Conservation (phyloP, 441 rosid species). For the Mallotus japonicus region DNA sequence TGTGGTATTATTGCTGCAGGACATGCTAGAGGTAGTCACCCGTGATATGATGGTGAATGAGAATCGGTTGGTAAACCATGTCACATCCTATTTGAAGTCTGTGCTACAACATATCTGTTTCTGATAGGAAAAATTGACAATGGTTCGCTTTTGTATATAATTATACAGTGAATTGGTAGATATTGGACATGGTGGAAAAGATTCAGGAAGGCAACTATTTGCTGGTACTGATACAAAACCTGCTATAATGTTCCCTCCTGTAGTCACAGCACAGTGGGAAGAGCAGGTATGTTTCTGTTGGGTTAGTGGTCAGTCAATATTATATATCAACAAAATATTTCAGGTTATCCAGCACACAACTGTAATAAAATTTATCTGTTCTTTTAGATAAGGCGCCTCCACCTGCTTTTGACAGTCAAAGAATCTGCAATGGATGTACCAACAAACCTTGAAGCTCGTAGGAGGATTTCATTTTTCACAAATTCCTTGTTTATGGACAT, state of each 20-base stretch:
- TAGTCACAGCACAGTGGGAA: slow-evolving; percentile 81
- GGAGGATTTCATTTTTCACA: slow-evolving; percentile 91
- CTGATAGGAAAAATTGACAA: slow-evolving; percentile 19
- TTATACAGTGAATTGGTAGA: slow-evolving; percentile 75
- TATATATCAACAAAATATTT: neutral
- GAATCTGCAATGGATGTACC: slow-evolving; percentile 94
- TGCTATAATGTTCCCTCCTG: slow-evolving; percentile 86
- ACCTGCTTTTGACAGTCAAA: slow-evolving; percentile 88
- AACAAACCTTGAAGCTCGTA: slow-evolving; percentile 93
- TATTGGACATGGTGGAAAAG: slow-evolving; percentile 85
- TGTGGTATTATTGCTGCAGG: slow-evolving; percentile 84
- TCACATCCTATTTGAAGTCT: slow-evolving; percentile 16
- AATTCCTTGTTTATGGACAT: slow-evolving; percentile 98
- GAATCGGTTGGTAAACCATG: slow-evolving; percentile 67
- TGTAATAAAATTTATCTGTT: slow-evolving; percentile 19
- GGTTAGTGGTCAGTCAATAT: slow-evolving; percentile 21
- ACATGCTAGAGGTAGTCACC: slow-evolving; percentile 94
- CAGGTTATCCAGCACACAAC: neutral
- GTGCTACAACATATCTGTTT: slow-evolving; percentile 5
- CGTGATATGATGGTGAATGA: slow-evolving; percentile 98
- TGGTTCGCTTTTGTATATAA: neutral
- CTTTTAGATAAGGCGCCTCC: slow-evolving; percentile 82
- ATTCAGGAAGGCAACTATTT: slow-evolving; percentile 90
- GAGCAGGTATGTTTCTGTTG: slow-evolving; percentile 65
- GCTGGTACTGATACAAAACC: slow-evolving; percentile 86